These are phyloP conservation scores for Russula griseocarnosa DNA, from an alignment of 768 basidiomycete genomes.

Conservation along the genomic window DNA sequence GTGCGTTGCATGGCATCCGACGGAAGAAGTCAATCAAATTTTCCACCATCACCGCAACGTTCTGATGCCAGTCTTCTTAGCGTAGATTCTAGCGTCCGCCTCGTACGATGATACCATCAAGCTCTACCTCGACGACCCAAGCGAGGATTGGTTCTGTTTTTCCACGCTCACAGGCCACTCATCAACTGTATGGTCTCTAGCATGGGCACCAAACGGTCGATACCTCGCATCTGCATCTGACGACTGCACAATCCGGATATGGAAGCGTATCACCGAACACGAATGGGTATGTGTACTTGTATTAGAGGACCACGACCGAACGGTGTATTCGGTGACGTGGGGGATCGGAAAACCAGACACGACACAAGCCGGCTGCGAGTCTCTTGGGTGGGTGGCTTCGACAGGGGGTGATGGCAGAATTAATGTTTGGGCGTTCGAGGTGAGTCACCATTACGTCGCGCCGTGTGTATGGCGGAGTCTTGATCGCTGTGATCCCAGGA, in stretches of 20 bases:
- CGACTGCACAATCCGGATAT: conserved; percentile 77
- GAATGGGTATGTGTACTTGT: conserved; percentile 60
- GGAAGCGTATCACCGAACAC: conserved; percentile 62
- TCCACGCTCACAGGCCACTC: conserved; percentile 74
- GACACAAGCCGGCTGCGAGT: conserved; percentile 33
- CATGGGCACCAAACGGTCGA: conserved; percentile 69
- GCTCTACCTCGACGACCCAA: conserved; percentile 88
- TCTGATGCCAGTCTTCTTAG: conserved; percentile 29
- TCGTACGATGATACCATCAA: conserved; percentile 98
- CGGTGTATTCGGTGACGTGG: conserved; percentile 82
- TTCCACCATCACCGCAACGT: conserved; percentile 4
- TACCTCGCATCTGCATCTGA: conserved; percentile 89
- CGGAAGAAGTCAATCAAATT: conserved; percentile 60
- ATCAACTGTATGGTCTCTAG: conserved; percentile 89
- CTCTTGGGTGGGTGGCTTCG: conserved; percentile 79
- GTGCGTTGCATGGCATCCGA: conserved; percentile 90
- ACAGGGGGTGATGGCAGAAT: conserved; percentile 83
- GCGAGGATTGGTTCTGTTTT: conserved; percentile 91
- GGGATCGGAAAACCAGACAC: conserved; percentile 37
- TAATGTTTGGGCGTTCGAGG: conserved; percentile 73
- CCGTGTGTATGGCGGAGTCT: neutral
- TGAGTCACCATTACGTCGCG: conserved; percentile 30
- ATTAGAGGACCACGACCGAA: conserved; percentile 64
- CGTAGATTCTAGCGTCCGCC: conserved; percentile 88
- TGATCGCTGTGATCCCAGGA: neutral